Evolutionary conservation across 257 asterid genomes (phyloP), one percentile per base, ranked within the genome.

Genomic region (Echites panduratus): DNA sequence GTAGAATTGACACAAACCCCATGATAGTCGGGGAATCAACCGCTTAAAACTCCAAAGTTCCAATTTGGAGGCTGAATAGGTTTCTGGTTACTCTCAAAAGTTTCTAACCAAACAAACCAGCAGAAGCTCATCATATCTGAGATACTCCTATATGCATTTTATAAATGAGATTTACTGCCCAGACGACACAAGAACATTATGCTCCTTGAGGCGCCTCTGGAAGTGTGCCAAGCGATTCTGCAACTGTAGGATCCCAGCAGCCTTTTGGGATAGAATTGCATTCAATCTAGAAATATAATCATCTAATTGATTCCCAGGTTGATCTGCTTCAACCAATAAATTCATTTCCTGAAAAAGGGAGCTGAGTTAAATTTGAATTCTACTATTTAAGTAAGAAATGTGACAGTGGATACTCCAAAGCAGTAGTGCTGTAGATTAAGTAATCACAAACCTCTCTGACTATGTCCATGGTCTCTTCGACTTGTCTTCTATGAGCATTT

Each of bases 271-370:
- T 54, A 95, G 90, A 82, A 95, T 85, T n/a, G 92, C 57, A 83
- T 87, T 92, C 89, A 95, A 76, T 84, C 85, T 86, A 53, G 96
- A 76, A 50, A 92, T 77, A 63, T 95, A 95, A 62, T 85, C 88
- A 73, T 90, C 98, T 72, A 95, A 79, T 77, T 89, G 95, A 79
- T 85, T 95, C 40, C 98, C 99, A 5, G 99, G 99, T 79, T 89
- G 96, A 79, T 92, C 99, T 22, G 96, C 99, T 82, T 86, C 92
- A 67, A 90, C 98, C 82, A 95, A 82, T 69, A 95, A 92, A 83
- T 84, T 87, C 99, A 95, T 95, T 83, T 95, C 99, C 99, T 95
- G 87, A 70, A 52, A 73, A 72, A 22, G 27, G 57, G 14, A 67
- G 48, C 14, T n/a, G 22, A 32, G 49, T 45, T 69, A 14, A 52